Conservation (phyloP, 805 yeast species). For the Jamesozyma spencerorum region DNA sequence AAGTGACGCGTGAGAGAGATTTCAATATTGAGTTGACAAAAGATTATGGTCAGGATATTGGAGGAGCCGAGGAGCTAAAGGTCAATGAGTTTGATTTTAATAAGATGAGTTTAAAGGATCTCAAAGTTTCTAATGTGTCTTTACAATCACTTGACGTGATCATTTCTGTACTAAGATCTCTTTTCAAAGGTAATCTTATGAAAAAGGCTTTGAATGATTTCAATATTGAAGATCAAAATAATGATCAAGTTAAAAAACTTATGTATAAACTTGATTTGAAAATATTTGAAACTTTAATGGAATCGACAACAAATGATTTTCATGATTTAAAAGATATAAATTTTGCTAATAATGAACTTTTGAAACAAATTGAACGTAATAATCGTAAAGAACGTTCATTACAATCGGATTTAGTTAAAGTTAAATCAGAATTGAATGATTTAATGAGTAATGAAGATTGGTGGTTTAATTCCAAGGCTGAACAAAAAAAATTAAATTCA, state of each 20-base stretch:
- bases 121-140: conserved; percentile 20
- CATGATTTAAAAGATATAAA: conserved; percentile 26
- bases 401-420: neutral
- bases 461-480: neutral
- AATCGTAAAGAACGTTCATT: neutral
- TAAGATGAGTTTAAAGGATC: conserved; percentile 9
- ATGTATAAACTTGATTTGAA: conserved; percentile 22
- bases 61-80: neutral
- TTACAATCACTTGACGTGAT: conserved; percentile 21
- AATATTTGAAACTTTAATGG: conserved; percentile 16
- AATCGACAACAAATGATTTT: conserved; percentile 17
- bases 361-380: neutral
- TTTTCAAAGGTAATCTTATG: conserved; percentile 19
- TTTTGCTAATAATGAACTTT: conserved; percentile 24
- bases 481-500: neutral
- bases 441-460: conserved; percentile 1
- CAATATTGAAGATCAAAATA: conserved; percentile 5
- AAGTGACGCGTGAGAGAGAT: neutral
- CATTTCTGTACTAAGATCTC: conserved; percentile 12
- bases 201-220: conserved; percentile 20
- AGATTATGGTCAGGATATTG: neutral
- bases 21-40: conserved; percentile 2
- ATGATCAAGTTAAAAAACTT: conserved; percentile 11
- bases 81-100: neutral
- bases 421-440: neutral